Percentiles rank a stretch among this genome's conserved stretches.
Evolutionary conservation across 1,284 basidiomycete species (phyloP).

Genomic region (Tylopilus orsonianus): DNA sequence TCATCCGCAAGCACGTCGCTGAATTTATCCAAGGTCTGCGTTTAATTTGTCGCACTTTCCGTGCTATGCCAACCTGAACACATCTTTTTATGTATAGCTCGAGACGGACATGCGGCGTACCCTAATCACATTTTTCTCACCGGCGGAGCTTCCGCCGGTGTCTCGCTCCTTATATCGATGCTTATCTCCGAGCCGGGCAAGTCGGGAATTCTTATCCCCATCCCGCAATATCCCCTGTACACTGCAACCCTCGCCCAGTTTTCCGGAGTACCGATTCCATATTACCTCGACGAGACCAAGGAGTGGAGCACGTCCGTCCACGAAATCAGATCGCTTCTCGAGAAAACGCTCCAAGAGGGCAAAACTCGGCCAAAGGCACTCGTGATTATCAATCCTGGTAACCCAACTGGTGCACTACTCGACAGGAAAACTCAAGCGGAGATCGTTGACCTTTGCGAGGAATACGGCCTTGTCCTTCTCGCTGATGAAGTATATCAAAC

Average conservation of each 20-base stretch:
- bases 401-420: conserved; percentile 88
- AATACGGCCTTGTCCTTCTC: conserved; percentile 82
- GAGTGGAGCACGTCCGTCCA: conserved; percentile 85
- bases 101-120: conserved; percentile 84
- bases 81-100: conserved; percentile 50
- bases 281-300: conserved; percentile 82
- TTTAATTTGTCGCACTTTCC: not conserved
- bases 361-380: conserved; percentile 70
- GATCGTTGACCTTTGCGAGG: conserved; percentile 80
- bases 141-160: conserved; percentile 90
- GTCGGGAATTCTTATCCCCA: conserved; percentile 89
- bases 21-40: conserved; percentile 66
- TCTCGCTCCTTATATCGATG: conserved; percentile 84
- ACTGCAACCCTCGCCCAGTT: conserved; percentile 91
- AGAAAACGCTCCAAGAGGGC: conserved; percentile 66
- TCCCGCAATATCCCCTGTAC: conserved; percentile 98
- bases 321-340: conserved; percentile 69
- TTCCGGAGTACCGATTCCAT: conserved; percentile 81
- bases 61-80: conserved; percentile 3
- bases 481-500: conserved; percentile 96
- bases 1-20: conserved; percentile 88
- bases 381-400: conserved; percentile 95
- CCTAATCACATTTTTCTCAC: conserved; percentile 93
- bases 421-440: conserved; percentile 68
- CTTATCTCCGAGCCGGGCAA: conserved; percentile 64